These are phyloP conservation scores for Apiospora marii DNA, from an alignment of 2,329 filamentous ascomycete species.

Conservation along the genomic window DNA sequence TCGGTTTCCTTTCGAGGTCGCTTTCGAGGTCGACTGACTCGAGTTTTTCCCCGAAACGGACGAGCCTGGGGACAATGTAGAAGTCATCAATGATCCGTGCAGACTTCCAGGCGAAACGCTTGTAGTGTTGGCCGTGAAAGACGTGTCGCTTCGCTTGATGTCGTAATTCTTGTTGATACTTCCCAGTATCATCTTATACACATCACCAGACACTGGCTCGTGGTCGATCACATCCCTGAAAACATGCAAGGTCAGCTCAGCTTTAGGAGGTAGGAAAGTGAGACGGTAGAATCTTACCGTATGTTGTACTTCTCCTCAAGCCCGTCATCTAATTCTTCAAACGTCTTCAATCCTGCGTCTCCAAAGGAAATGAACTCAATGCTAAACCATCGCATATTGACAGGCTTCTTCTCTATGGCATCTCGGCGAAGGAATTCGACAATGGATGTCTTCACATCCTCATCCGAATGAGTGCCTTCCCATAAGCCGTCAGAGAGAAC, in stretches of 20 bases:
- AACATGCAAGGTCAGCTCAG: too few species aligned
- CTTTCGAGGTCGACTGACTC: not conserved
- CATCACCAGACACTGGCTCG: conserved; percentile 35
- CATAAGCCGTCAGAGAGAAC: not conserved
- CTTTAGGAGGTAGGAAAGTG: too few species aligned
- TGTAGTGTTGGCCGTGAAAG: not conserved
- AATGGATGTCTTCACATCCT: not conserved
- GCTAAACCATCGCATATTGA: conserved; percentile 34
- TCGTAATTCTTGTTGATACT: conserved; percentile 27
- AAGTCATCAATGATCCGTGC: not conserved
- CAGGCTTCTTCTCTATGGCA: not conserved
- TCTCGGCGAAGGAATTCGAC: too few species aligned
- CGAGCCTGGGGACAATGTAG: not conserved
- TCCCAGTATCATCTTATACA: conserved; percentile 44
- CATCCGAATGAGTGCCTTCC: not conserved
- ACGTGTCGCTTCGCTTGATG: not conserved
- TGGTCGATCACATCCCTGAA: conserved; percentile 40
- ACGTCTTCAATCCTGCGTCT: conserved; percentile 30
- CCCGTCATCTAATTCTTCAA: conserved; percentile 32
- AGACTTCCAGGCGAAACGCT: not conserved
- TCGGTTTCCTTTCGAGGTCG: too few species aligned
- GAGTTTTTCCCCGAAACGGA: not conserved
- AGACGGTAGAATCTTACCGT: too few species aligned
- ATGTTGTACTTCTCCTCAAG: conserved; percentile 28
- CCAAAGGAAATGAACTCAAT: conserved; percentile 44